Percentiles rank a stretch among this genome's conserved stretches.
Evolutionary conservation across 495 filamentous ascomycete genomes (phyloP).

Genomic region (Terfezia claveryi): DNA sequence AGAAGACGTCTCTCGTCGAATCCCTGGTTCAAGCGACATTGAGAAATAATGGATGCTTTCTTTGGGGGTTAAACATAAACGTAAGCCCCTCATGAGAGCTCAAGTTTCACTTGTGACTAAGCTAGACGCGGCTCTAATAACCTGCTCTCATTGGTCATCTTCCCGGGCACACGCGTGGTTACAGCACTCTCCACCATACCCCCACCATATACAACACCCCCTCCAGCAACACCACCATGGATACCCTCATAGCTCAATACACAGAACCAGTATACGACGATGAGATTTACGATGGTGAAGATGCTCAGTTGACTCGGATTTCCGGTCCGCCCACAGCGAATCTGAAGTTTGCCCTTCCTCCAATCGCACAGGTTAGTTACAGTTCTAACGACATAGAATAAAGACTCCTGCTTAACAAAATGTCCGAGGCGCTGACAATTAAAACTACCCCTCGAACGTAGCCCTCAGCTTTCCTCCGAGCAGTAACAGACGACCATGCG

Average conservation of each 20-base stretch:
- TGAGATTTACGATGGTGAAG: conserved; percentile 44
- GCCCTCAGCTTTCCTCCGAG: conserved; percentile 81
- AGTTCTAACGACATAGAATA: neutral
- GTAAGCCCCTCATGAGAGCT: too few relatives aligned
- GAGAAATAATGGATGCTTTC: too few relatives aligned
- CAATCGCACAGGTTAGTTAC: conserved; percentile 53
- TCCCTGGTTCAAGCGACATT: neutral
- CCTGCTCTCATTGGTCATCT: too few relatives aligned
- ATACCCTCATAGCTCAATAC: conserved; percentile 81
- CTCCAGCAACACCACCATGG: conserved; percentile 37
- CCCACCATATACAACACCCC: neutral
- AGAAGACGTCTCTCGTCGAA: neutral
- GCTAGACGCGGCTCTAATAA: too few relatives aligned
- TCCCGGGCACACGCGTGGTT: neutral
- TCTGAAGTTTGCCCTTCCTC: conserved; percentile 80
- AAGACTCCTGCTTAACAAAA: neutral
- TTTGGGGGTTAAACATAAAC: too few relatives aligned
- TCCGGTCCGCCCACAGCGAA: conserved; percentile 44
- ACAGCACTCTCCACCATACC: neutral
- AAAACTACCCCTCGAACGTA: conserved; percentile 18
- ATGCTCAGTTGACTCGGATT: conserved; percentile 24
- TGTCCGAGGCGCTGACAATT: neutral
- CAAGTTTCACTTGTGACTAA: too few relatives aligned
- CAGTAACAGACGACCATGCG: conserved; percentile 86
- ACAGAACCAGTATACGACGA: conserved; percentile 41